Percentiles rank a stretch among this genome's conserved stretches.
Evolutionary conservation across 768 basidiomycete species (phyloP).

Genomic region (Glaciozyma martinii): DNA sequence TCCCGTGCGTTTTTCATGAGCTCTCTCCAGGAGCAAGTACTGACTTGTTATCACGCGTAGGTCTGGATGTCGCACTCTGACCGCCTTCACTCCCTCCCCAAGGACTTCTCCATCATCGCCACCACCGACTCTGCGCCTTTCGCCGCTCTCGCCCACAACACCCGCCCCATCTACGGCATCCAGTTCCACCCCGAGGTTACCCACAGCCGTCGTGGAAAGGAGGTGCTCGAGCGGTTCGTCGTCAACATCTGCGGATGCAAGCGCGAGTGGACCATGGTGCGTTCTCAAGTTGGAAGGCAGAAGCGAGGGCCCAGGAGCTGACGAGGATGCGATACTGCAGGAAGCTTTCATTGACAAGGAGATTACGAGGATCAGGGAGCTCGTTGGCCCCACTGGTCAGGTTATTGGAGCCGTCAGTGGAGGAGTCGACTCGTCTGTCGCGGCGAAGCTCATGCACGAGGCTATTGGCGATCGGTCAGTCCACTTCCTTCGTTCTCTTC

Average conservation of each 20-base stretch:
- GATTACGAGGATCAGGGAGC: conserved; percentile 81
- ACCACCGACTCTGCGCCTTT: conserved; percentile 77
- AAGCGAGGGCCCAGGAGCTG: not conserved
- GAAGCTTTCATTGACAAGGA: conserved; percentile 98
- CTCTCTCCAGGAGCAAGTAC: not conserved
- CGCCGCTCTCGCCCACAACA: conserved; percentile 84
- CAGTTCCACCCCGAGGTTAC: conserved; percentile 99
- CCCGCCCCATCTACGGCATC: conserved; percentile 85
- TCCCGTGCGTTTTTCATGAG: conserved; percentile 50
- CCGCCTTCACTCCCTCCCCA: conserved; percentile 70
- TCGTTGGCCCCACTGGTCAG: conserved; percentile 86
- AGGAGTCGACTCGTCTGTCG: conserved; percentile 95
- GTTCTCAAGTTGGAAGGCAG: conserved; percentile 2
- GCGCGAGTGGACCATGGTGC: conserved; percentile 87
- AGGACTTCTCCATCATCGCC: conserved; percentile 79
- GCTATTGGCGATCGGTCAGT: conserved; percentile 89
- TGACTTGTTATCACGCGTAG: conserved; percentile 43
- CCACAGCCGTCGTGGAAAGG: conserved; percentile 79
- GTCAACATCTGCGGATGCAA: conserved; percentile 71
- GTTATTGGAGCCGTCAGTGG: conserved; percentile 97
- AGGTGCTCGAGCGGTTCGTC: conserved; percentile 78
- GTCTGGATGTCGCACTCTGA: conserved; percentile 99
- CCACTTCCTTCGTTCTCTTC: not conserved
- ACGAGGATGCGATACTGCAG: conserved; percentile 41
- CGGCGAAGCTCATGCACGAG: conserved; percentile 98